phyloP scores from a whole-genome alignment of 208 protist genomes.

The Trypanosomatidae sp. region DNA sequence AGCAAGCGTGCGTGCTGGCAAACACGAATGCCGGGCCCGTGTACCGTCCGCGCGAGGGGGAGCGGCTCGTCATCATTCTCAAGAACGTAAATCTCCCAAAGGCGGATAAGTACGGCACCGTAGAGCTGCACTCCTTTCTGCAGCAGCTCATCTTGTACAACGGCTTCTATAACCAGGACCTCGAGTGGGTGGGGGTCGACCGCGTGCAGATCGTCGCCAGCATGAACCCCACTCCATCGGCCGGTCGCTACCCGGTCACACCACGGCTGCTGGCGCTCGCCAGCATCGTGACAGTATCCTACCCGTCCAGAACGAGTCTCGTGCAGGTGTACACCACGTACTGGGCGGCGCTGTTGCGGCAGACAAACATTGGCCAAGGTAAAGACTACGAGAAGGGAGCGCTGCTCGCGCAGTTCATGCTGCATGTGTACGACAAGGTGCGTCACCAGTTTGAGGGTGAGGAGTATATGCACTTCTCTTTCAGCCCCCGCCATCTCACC shows the following conservation, averaged over 20 bases:
- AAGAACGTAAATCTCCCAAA: conserved; percentile 98
- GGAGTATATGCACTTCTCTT: conserved; percentile 95
- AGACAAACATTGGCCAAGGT: conserved; percentile 60
- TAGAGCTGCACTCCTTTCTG: conserved; percentile 96
- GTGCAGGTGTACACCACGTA: conserved; percentile 91
- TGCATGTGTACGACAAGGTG: conserved; percentile 94
- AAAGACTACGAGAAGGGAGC: conserved; percentile 67
- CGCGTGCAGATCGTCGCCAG: conserved; percentile 94
- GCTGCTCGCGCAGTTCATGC: conserved; percentile 91
- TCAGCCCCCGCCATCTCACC: conserved; percentile 96
- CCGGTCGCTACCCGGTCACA: conserved; percentile 92
- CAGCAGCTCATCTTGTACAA: conserved; percentile 97
- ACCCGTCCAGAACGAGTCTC: conserved; percentile 90
- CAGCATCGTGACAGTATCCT: conserved; percentile 94
- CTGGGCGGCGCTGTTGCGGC: no score
- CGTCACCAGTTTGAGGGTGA: conserved; percentile 91
- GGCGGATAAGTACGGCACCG: conserved; percentile 98
- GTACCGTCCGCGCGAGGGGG: conserved; percentile 94
- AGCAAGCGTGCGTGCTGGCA: conserved; percentile 89
- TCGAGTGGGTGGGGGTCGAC: conserved; percentile 97
- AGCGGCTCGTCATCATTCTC: conserved; percentile 94
- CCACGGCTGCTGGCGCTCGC: conserved; percentile 95
- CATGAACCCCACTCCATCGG: conserved; percentile 93
- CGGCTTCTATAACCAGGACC: conserved; percentile 96
- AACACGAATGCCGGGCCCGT: conserved; percentile 90